phyloP scores from a whole-genome alignment of 2,329 filamentous ascomycete genomes.

The Dactylellina drechsleri region DNA sequence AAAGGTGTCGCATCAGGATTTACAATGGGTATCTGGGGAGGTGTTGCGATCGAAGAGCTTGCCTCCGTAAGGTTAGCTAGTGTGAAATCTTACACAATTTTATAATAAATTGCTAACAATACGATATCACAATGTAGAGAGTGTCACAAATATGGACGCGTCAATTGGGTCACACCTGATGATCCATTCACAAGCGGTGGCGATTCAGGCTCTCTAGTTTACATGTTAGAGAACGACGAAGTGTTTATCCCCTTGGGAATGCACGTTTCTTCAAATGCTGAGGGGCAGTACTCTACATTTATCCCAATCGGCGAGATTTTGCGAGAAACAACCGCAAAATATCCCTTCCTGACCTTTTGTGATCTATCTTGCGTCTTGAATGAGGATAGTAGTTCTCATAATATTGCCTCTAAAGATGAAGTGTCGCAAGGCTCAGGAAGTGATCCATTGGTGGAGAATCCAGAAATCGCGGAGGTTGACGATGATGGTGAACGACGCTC shows the following conservation, averaged over 20 bases:
- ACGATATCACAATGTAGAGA: too few species aligned
- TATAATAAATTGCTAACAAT: too few species aligned
- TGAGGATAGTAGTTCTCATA: too few species aligned
- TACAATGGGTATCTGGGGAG: background rate
- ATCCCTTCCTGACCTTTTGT: background rate
- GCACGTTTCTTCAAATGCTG: background rate
- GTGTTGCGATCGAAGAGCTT: too few species aligned
- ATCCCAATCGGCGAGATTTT: background rate
- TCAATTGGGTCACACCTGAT: background rate
- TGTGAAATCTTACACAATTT: too few species aligned
- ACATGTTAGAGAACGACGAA: background rate
- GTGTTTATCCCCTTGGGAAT: background rate
- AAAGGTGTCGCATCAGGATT: background rate
- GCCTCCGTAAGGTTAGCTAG: too few species aligned
- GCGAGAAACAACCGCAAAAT: background rate
- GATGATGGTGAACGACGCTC: too few species aligned
- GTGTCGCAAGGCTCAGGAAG: too few species aligned
- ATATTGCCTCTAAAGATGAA: too few species aligned
- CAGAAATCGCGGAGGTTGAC: too few species aligned
- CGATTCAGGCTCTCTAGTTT: slow-evolving; percentile 4
- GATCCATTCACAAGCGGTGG: background rate
- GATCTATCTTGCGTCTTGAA: background rate
- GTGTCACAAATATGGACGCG: too few species aligned
- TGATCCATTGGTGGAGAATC: too few species aligned
- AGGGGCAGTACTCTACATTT: background rate